These are phyloP conservation scores for Goffeauzyma gilvescens DNA, from an alignment of 768 basidiomycete species.

Conservation along the genomic window DNA sequence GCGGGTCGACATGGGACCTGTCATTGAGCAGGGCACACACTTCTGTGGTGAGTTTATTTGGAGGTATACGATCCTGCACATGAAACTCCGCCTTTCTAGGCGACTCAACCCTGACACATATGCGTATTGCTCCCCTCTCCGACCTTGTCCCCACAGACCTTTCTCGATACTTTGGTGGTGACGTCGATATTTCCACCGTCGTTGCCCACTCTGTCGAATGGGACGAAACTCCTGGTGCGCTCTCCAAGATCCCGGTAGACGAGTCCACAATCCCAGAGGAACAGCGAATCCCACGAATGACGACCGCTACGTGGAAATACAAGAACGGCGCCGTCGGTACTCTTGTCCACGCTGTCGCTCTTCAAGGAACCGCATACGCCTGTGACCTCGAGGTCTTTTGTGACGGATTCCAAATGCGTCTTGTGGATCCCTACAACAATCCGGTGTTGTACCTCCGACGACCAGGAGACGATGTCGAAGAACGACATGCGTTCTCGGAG, in stretches of 20 bases:
- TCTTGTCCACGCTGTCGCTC: slow-evolving; percentile 71
- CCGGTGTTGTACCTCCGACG: slow-evolving; percentile 65
- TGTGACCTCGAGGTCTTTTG: slow-evolving; percentile 87
- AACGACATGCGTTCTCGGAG: slow-evolving; percentile 24
- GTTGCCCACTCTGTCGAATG: slow-evolving; percentile 71
- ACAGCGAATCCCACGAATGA: slow-evolving; percentile 83
- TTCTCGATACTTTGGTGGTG: slow-evolving; percentile 91
- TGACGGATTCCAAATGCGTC: slow-evolving; percentile 54
- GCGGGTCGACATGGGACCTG: slow-evolving; percentile 23
- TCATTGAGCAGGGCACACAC: slow-evolving; percentile 48
- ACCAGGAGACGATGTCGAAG: slow-evolving; percentile 33
- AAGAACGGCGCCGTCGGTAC: slow-evolving; percentile 81
- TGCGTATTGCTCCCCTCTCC: no score
- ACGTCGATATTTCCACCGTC: slow-evolving; percentile 55
- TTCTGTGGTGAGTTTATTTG: slow-evolving; percentile 47
- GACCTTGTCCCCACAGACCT: slow-evolving; percentile 37
- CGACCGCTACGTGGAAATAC: slow-evolving; percentile 92
- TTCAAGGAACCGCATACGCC: slow-evolving; percentile 83
- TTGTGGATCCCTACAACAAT: slow-evolving; percentile 71
- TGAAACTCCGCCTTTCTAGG: not conserved
- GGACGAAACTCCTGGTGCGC: slow-evolving; percentile 69
- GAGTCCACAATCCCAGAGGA: slow-evolving; percentile 66
- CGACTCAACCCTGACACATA: no score
- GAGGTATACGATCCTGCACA: not conserved
- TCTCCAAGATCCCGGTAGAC: slow-evolving; percentile 64